phyloP scores from a whole-genome alignment of 1,284 basidiomycete genomes.

The Ustilago lituana region DNA sequence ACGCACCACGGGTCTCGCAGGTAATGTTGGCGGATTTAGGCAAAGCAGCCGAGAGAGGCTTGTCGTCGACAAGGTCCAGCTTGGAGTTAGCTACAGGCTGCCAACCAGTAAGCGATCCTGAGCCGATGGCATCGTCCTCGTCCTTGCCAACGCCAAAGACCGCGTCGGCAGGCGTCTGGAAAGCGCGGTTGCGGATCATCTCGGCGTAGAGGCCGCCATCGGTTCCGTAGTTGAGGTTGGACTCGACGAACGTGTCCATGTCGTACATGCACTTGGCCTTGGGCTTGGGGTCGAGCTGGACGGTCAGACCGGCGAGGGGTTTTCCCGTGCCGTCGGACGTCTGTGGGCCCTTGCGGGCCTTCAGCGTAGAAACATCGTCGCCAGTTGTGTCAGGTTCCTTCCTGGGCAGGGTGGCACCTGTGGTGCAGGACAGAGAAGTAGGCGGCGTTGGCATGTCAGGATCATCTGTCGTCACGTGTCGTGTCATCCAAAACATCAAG shows the following conservation, averaged over 20 bases:
- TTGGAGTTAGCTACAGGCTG: conserved; percentile 25
- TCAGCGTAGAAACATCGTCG: background rate
- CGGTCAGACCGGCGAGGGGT: background rate
- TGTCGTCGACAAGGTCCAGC: conserved; percentile 21
- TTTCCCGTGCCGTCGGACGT: conserved; percentile 14
- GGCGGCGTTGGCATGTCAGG: background rate
- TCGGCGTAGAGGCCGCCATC: conserved; percentile 57
- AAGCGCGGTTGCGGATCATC: conserved; percentile 56
- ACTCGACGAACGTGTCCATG: conserved; percentile 51
- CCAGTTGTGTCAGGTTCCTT: background rate
- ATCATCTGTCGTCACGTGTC: conserved; percentile 9
- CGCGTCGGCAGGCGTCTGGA: conserved; percentile 35
- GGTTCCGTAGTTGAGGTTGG: conserved; percentile 53
- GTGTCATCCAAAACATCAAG: background rate
- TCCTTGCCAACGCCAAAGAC: conserved; percentile 20
- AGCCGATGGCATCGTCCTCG: conserved; percentile 27
- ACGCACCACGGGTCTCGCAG: conserved; percentile 11
- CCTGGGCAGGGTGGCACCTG: conserved; percentile 11
- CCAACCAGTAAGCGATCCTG: conserved; percentile 45
- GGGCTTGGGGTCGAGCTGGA: conserved; percentile 24
- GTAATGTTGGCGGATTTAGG: conserved; percentile 46
- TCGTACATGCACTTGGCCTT: conserved; percentile 46
- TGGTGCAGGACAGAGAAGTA: background rate
- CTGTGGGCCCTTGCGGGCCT: conserved; percentile 14
- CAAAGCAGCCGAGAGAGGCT: conserved; percentile 49